phyloP scores from a whole-genome alignment of 148 eudicot genomes.

The Heliamphora exappendiculata region DNA sequence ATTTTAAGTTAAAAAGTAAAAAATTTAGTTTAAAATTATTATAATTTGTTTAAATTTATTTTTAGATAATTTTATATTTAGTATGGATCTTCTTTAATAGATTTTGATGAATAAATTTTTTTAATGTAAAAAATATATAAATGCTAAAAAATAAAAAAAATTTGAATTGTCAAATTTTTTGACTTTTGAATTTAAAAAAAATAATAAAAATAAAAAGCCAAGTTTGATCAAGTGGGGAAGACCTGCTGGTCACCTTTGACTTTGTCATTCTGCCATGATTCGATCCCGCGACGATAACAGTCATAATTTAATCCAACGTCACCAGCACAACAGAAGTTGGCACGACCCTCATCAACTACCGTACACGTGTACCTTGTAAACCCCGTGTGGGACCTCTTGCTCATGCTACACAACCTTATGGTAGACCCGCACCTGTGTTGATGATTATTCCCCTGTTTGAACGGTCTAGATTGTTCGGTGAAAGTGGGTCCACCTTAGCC shows the following conservation, averaged over 20 bases:
- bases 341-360: neutral
- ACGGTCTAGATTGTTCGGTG: slow-evolving; percentile 3
- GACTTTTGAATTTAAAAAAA: no score
- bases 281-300: neutral
- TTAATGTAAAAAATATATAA: no score
- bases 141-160: no score
- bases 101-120: no score
- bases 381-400: neutral
- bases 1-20: no score
- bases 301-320: neutral
- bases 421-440: neutral
- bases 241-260: slow-evolving; percentile 7
- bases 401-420: no score
- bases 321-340: neutral
- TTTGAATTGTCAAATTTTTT: no score
- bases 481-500: neutral
- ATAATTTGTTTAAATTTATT: no score
- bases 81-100: no score
- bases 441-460: neutral
- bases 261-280: neutral
- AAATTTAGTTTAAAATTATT: no score
- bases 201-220: no score
- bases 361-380: neutral
- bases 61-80: no score
- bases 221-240: neutral